Evolutionary conservation across 257 asterid genomes (phyloP).

Genomic region (Solanum infundibuliforme): DNA sequence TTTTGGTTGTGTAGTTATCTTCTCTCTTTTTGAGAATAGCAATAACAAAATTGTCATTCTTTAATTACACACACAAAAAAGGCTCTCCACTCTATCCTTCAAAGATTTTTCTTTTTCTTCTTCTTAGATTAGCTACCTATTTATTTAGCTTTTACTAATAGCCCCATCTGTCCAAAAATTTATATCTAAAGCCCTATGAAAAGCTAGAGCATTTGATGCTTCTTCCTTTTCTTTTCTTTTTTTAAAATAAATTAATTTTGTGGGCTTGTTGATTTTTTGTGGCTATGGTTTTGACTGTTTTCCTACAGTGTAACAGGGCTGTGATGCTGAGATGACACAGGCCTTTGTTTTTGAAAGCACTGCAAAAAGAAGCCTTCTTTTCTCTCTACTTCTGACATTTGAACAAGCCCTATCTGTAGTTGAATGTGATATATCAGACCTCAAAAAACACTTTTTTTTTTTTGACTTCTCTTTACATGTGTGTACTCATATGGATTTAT

Average conservation of each 20-base stretch:
- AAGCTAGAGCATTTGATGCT: neutral
- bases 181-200: neutral
- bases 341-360: slow-evolving; percentile 28
- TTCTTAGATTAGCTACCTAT: neutral
- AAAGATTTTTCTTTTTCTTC: neutral
- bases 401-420: slow-evolving; percentile 12
- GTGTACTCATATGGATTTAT: slow-evolving; percentile 2
- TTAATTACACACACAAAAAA: slow-evolving; percentile 7
- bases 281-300: neutral
- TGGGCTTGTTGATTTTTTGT: neutral
- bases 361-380: slow-evolving; percentile 14
- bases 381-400: slow-evolving; percentile 7
- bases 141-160: neutral
- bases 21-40: slow-evolving; percentile 7
- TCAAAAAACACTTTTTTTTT: neutral
- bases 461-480: neutral
- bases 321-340: slow-evolving; percentile 10
- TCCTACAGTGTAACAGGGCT: slow-evolving; percentile 20
- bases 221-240: neutral
- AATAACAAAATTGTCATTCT: slow-evolving; percentile 8
- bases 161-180: neutral
- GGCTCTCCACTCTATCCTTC: neutral
- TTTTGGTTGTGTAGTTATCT: slow-evolving; percentile 8
- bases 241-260: neutral
- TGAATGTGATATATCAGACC: slow-evolving; percentile 25